These are phyloP conservation scores for Hemileccinum impolitum DNA, from an alignment of 768 basidiomycete genomes.

Conservation along the genomic window DNA sequence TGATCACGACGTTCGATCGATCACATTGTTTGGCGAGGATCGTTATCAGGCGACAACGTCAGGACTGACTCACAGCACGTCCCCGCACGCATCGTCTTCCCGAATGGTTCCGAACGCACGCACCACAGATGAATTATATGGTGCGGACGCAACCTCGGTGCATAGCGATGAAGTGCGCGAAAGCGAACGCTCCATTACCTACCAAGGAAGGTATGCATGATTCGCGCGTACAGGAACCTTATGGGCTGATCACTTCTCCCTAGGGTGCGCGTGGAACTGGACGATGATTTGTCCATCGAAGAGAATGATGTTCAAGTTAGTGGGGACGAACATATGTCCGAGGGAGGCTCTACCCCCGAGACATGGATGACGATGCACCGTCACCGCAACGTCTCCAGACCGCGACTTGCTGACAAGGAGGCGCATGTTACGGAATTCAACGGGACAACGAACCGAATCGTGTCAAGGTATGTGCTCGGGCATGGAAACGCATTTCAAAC, in stretches of 20 bases:
- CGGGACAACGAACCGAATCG: neutral
- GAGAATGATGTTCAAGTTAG: neutral
- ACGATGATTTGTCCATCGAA: neutral
- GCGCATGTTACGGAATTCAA: neutral
- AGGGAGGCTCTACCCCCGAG: neutral
- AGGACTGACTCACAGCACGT: neutral
- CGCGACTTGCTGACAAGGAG: neutral
- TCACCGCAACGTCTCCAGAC: neutral
- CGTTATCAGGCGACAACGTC: no score
- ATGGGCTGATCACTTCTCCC: neutral
- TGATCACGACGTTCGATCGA: neutral
- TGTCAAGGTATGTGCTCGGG: constrained; percentile 1
- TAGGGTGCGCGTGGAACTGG: neutral
- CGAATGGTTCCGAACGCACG: neutral
- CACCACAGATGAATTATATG: no score
- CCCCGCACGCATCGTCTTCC: neutral
- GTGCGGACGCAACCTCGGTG: no score
- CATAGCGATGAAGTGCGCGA: neutral
- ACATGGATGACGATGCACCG: no score
- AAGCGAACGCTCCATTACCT: neutral
- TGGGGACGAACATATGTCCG: neutral
- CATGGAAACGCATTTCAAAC: neutral
- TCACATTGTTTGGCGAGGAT: neutral
- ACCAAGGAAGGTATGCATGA: neutral
- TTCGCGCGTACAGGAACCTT: neutral